A percentile compares a stretch with the other conserved stretches of the same genome.
These are phyloP conservation scores for Pulveroboletus sp. DNA, from an alignment of 768 basidiomycete species.

Conservation along the genomic window DNA sequence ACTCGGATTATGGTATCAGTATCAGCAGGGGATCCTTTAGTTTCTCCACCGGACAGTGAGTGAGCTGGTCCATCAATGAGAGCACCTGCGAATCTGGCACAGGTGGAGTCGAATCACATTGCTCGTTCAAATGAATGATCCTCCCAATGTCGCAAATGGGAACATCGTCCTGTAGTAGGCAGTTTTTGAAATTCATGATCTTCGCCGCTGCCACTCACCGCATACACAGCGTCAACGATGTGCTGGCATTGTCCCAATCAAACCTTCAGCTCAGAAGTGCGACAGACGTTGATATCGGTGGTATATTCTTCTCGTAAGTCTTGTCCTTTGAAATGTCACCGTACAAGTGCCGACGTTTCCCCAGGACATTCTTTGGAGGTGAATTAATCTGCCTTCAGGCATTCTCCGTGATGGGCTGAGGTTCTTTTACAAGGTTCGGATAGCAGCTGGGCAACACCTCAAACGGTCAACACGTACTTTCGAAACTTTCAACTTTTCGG, in stretches of 20 bases:
- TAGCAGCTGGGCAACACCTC: conserved; percentile 66
- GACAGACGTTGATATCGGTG: conserved; percentile 52
- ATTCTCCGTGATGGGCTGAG: conserved; percentile 9
- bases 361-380: conserved; percentile 83
- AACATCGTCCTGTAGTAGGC: conserved; percentile 67
- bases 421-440: conserved; percentile 49
- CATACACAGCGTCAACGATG: conserved; percentile 60
- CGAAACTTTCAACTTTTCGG: conserved; percentile 71
- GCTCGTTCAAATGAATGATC: conserved; percentile 75
- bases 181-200: not conserved
- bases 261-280: conserved; percentile 63
- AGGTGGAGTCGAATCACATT: conserved; percentile 75
- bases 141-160: conserved; percentile 68
- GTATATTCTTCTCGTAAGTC: conserved; percentile 76
- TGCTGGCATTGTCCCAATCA: conserved; percentile 55
- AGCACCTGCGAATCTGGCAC: not conserved
- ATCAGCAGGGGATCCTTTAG: conserved; percentile 64
- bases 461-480: conserved; percentile 69
- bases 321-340: not conserved
- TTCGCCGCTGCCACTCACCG: not conserved
- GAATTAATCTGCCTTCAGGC: conserved; percentile 3
- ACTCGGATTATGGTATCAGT: conserved; percentile 76
- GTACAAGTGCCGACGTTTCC: not conserved
- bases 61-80: conserved; percentile 11
- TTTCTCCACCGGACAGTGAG: conserved; percentile 64